These are phyloP conservation scores for Pseudozyma thailandica DNA, from an alignment of 1,284 basidiomycete species.

Conservation along the genomic window DNA sequence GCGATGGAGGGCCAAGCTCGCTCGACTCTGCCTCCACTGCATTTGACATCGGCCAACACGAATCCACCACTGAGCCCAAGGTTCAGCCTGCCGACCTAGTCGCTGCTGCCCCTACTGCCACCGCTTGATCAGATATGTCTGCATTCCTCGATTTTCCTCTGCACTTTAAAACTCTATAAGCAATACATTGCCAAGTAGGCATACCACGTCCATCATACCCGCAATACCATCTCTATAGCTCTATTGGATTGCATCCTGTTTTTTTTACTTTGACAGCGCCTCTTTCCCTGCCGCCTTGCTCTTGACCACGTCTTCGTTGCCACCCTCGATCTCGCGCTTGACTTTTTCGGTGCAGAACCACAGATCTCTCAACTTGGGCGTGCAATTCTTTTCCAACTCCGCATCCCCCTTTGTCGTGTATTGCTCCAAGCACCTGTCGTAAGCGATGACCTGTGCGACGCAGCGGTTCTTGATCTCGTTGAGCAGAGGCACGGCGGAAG, in stretches of 20 bases:
- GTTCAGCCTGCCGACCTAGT: slow-evolving; percentile 1
- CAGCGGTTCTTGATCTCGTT: slow-evolving; percentile 61
- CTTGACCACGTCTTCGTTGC: slow-evolving; percentile 16
- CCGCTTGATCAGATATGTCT: slow-evolving; percentile 7
- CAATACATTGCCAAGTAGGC: too few species aligned
- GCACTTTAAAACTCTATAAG: neutral
- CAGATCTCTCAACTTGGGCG: slow-evolving; percentile 52
- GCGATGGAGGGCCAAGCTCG: neutral
- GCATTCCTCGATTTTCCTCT: too few species aligned
- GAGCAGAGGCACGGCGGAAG: slow-evolving; percentile 58
- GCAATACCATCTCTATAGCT: neutral
- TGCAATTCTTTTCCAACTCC: slow-evolving; percentile 57
- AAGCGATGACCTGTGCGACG: slow-evolving; percentile 51
- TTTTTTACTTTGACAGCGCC: slow-evolving; percentile 23
- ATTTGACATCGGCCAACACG: neutral
- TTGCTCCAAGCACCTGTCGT: slow-evolving; percentile 58
- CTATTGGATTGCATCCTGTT: neutral
- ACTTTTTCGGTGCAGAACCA: slow-evolving; percentile 62
- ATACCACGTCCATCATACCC: neutral
- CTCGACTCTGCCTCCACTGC: slow-evolving; percentile 8
- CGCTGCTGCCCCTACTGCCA: slow-evolving; percentile 11
- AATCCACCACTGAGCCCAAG: neutral
- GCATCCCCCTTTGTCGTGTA: slow-evolving; percentile 47
- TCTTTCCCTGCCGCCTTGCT: slow-evolving; percentile 24
- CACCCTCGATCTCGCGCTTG: slow-evolving; percentile 47